phyloP scores from a whole-genome alignment of 2,329 filamentous ascomycete genomes.

The Sclerotinia minor region DNA sequence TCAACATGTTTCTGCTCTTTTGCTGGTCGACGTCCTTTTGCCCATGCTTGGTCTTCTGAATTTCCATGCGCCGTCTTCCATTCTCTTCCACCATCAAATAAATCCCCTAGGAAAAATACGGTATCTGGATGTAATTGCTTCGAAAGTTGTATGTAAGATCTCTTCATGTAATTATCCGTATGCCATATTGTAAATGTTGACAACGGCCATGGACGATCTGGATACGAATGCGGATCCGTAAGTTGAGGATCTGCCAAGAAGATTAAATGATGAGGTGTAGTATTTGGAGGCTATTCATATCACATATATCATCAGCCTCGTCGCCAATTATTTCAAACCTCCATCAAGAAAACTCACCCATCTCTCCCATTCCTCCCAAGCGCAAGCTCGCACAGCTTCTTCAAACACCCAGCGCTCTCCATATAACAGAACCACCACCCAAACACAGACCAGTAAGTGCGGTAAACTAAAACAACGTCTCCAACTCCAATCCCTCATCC shows the following conservation, averaged over 20 bases:
- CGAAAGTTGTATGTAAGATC: slow-evolving; percentile 79
- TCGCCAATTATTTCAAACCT: background rate
- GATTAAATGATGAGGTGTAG: slow-evolving; percentile 73
- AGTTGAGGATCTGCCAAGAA: slow-evolving; percentile 73
- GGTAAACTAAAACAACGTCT: slow-evolving; percentile 61
- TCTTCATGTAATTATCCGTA: slow-evolving; percentile 86
- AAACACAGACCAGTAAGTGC: slow-evolving; percentile 68
- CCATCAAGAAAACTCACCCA: slow-evolving; percentile 64
- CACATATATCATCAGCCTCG: slow-evolving; percentile 30
- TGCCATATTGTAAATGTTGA: slow-evolving; percentile 66
- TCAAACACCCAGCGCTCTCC: slow-evolving; percentile 80
- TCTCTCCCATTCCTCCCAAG: slow-evolving; percentile 86
- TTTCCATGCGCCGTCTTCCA: slow-evolving; percentile 73
- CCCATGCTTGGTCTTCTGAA: slow-evolving; percentile 61
- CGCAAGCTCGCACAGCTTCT: slow-evolving; percentile 67
- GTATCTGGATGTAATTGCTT: slow-evolving; percentile 77
- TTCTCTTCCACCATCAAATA: slow-evolving; percentile 94
- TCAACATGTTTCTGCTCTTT: slow-evolving; percentile 58
- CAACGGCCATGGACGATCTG: slow-evolving; percentile 69
- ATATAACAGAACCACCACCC: slow-evolving; percentile 78
- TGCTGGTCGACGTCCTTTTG: slow-evolving; percentile 51
- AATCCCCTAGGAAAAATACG: slow-evolving; percentile 85
- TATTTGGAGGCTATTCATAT: slow-evolving; percentile 64
- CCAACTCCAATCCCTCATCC: slow-evolving; percentile 48
- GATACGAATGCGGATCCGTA: slow-evolving; percentile 74